Base-by-base conservation (phyloP, 345 rosid genomes). In the Citrus mangshanensis region DNA sequence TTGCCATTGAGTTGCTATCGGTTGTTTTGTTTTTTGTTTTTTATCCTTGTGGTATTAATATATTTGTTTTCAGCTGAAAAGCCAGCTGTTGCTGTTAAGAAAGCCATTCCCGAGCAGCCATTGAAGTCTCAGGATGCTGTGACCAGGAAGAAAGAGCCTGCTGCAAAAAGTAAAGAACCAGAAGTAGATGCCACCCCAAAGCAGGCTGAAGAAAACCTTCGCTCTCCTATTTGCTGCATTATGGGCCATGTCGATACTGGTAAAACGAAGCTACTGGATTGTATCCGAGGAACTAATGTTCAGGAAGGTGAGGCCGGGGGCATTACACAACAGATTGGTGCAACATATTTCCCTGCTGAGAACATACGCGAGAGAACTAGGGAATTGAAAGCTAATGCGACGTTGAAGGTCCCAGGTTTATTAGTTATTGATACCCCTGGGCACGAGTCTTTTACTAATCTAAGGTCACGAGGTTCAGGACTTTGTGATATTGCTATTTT, bases 291-390 rank as follows among this genome's bases (percentile, higher is more conserved):
- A 67, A 96, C 97, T 66, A 94, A 93, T 86, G 99, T 94, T 64
- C 99, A 94, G 88, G 99, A 94, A 88, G 99, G 99, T 70, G 99
- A 96, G 87, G 98, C 95, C 75, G 99, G 99, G 74, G 99, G 99
- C 78, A 96, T 96, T 67, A 96, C 99, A 54, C 99, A 96, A 75
- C 99, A 96, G 87, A 96, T 94, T 77, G 99, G 99, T 80, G 99
- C 98, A 66, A 96, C 99, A 54, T 96, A 94, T 82, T 91, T 96
- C 79, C 99, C 99, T 64, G 95, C 97, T 3, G 93, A 80, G 82
- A 94, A 94, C 87, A 96, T 96, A 80, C 89, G 95, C 37, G 99
- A 96, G 84, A 91, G 97, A 84, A 96, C 99, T 7, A 93, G 80
- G 88, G 97, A 96, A 83, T 86, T 96, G 86, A 94, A 92, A 86